Evolutionary conservation across 441 rosid species (phyloP), one percentile per base, ranked within the genome.

Genomic region (Brassica hybrid): DNA sequence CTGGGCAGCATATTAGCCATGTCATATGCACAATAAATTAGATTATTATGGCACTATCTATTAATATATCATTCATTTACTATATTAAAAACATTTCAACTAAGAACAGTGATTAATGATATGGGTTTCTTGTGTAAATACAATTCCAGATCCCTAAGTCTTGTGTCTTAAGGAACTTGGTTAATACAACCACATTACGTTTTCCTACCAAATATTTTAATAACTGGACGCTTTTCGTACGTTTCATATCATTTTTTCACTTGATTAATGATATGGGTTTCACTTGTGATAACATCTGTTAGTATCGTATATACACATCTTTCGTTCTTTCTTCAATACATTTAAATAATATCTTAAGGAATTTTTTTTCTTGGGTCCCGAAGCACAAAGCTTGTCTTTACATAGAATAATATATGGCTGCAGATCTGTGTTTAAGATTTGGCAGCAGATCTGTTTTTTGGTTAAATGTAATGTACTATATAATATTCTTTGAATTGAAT

Each of bases 391-490:
- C 72, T 71, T 77, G 76, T 77, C 76, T 77, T 71, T 77, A 71
- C 67, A 65, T 77, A 45, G 72, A 77, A 77, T 77, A 77, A 77
- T 59, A 65, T 71, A 77, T 65, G 67, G 43, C 54, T 65, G 41
- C 62, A 77, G 72, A 77, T 77, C 41, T 77, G 67, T 77, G 76
- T 77, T 77, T 77, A 77, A 77, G 80, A 71, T 77, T 77, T 77
- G 67, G 80, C 67, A 71, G 72, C 67, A 58, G 80, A 77, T 77
- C 81, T 77, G 81, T 77, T 72, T 65, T 66, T 45, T 58, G 23
- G 38, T 59, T 23, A 19, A 36, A 23, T 59, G 76, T 65, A 36
- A 23, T 59, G 76, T 65, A 30, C 68, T 45, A 59, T 56, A 56
- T 56, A 56, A 57, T 77, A 71, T 71, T 77, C 73, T 77, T 57